Evolutionary conservation across 2,329 filamentous ascomycete genomes (phyloP), one percentile per base, ranked within the genome.

Genomic region (Didymosphaeria variabile): DNA sequence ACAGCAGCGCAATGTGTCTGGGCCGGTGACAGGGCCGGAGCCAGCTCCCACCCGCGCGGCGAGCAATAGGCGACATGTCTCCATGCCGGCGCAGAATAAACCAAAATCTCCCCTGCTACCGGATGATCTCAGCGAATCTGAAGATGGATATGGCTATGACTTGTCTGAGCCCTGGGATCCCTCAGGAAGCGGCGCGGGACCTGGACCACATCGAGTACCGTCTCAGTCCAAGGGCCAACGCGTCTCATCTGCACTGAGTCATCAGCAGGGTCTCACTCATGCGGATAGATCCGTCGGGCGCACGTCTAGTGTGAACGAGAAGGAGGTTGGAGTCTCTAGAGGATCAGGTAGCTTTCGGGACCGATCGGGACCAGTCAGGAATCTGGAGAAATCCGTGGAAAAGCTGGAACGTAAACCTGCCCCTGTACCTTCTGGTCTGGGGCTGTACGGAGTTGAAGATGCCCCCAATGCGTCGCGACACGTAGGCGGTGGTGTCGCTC

Each of bases 131-230:
- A 61, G 56, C 32, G 74, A 71, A 29, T 73, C 70, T 9, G 74
- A 77, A 9, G 69, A 71, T 54, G 71, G 61, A 6, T 60, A 67
- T 29, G 61, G 59, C 23, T 72, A 76, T 42, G 76, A 78, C 53
- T 46, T 78, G 34, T 75, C 66, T 29, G 72, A 76, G 21, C 74
- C 76, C 8, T 78, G 76, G 76, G 72, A 78, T 57, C 76, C 76
- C 15, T 62, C 72, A 38, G 65, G 63, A n/a, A 64, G 57, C 6
- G 61, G 57, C 54, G 58, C 63, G 17, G 63, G 64, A 47, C 58
- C 68, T 32, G 65, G 67, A 17, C 64, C 70, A 38, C 54, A 65
- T 23, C 21, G 55, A 12, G 50, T 54, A 1, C 55, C 56, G 21
- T 56, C 65, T 38, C 58, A 62, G 47, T 42, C 58, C 13, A 60